These are phyloP conservation scores for Rasamsonia emersonii DNA, from an alignment of 2,329 filamentous ascomycete species.

Conservation along the genomic window DNA sequence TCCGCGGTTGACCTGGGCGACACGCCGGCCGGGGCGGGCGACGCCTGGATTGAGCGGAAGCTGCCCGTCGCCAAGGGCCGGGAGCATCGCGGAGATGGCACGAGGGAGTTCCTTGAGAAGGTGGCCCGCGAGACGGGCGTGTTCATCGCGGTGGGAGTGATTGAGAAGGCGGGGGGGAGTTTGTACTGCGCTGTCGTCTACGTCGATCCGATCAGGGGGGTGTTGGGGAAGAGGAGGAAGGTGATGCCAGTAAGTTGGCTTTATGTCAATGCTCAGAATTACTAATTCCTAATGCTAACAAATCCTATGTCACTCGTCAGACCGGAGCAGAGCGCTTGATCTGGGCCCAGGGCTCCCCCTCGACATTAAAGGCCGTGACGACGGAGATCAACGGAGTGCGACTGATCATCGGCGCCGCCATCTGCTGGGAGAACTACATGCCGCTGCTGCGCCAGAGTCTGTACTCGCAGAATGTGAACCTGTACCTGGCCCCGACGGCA, in stretches of 20 bases:
- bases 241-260: conserved; percentile 67
- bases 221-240: conserved; percentile 79
- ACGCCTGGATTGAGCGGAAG: conserved; percentile 60
- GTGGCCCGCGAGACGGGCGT: conserved; percentile 70
- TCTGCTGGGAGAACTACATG: conserved; percentile 98
- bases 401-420: conserved; percentile 74
- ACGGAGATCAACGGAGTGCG: conserved; percentile 71
- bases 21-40: conserved; percentile 59
- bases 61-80: conserved; percentile 45
- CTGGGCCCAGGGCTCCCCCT: conserved; percentile 78
- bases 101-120: conserved; percentile 67
- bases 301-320: too few relatives aligned
- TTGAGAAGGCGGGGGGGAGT: conserved; percentile 73
- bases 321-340: conserved; percentile 75
- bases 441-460: conserved; percentile 73
- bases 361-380: conserved; percentile 68
- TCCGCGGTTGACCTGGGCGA: conserved; percentile 77
- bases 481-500: conserved; percentile 85
- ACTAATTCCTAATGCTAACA: not conserved
- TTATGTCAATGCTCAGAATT: conserved; percentile 2
- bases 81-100: conserved; percentile 60
- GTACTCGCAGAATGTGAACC: conserved; percentile 83
- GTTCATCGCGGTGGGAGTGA: conserved; percentile 69
- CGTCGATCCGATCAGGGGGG: conserved; percentile 63
- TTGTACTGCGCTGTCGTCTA: conserved; percentile 79